Evolutionary conservation across 176 grass and related monocot species (phyloP).

Genomic region (Triticum monococcum): DNA sequence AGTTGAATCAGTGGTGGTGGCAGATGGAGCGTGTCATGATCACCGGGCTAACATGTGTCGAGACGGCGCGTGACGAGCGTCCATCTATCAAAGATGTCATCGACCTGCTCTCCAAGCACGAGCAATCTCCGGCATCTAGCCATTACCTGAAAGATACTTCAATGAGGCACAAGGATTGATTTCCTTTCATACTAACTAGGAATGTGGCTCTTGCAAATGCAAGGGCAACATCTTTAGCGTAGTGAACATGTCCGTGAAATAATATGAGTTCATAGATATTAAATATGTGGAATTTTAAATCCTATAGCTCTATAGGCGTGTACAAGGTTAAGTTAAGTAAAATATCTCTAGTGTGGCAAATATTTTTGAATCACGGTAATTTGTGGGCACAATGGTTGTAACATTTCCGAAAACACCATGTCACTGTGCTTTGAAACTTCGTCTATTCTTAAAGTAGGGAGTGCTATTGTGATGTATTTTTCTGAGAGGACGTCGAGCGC

Average conservation of each 20-base stretch:
- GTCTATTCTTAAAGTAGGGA: no score
- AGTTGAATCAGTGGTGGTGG: neutral
- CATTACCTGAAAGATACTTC: neutral
- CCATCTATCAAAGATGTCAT: neutral
- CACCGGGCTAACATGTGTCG: neutral
- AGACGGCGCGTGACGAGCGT: neutral
- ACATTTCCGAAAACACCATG: no score
- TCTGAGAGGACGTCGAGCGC: no score
- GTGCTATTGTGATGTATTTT: no score
- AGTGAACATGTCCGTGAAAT: neutral
- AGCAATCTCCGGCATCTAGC: neutral
- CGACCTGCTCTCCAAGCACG: neutral
- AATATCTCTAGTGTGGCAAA: no score
- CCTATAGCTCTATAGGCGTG: no score
- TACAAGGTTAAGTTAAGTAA: no score
- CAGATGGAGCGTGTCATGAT: constrained; percentile 11
- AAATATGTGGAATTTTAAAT: no score
- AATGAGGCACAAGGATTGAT: neutral
- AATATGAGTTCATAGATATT: no score
- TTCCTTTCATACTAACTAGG: neutral
- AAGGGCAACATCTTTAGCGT: neutral
- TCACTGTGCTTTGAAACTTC: no score
- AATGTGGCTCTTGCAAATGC: neutral
- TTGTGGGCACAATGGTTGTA: no score
- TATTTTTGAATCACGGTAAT: no score